phyloP scores from a whole-genome alignment of 2,329 filamentous ascomycete species.

The Septoria linicola region DNA sequence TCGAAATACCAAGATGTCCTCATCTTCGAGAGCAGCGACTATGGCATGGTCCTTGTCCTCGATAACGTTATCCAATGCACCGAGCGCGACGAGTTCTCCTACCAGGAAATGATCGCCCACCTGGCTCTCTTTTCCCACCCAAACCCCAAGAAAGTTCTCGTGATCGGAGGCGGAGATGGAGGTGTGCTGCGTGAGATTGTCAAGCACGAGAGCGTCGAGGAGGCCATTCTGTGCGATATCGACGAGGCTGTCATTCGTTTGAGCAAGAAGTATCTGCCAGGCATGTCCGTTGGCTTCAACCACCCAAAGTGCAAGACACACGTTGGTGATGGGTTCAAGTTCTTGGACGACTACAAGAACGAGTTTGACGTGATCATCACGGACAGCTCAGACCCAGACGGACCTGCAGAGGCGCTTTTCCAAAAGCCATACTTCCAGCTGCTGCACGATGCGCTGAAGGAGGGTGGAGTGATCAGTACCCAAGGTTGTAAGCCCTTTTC shows the following conservation, averaged over 20 bases:
- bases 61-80: conserved; percentile 99
- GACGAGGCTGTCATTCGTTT: conserved; percentile 98
- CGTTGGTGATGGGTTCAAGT: conserved; percentile 98
- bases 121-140: conserved; percentile 98
- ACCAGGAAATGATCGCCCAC: conserved; percentile 99
- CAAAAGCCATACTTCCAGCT: conserved; percentile 99
- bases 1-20: conserved; percentile 98
- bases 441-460: conserved; percentile 80
- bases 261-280: conserved; percentile 95
- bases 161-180: conserved; percentile 96
- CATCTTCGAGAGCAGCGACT: conserved; percentile 96
- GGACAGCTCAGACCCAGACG: conserved; percentile 95
- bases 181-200: conserved; percentile 97
- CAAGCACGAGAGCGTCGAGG: conserved; percentile 97
- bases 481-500: conserved; percentile 94
- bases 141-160: conserved; percentile 95
- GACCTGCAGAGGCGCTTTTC: conserved; percentile 93
- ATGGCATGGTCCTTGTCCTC: conserved; percentile 92
- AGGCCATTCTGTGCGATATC: conserved; percentile 96
- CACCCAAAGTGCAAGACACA: conserved; percentile 92
- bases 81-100: conserved; percentile 96
- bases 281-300: conserved; percentile 85
- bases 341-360: conserved; percentile 94
- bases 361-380: conserved; percentile 99
- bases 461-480: conserved; percentile 97